Evolutionary conservation across 2,329 filamentous ascomycete species (phyloP).

Genomic region (Ophiosphaerella narmari): DNA sequence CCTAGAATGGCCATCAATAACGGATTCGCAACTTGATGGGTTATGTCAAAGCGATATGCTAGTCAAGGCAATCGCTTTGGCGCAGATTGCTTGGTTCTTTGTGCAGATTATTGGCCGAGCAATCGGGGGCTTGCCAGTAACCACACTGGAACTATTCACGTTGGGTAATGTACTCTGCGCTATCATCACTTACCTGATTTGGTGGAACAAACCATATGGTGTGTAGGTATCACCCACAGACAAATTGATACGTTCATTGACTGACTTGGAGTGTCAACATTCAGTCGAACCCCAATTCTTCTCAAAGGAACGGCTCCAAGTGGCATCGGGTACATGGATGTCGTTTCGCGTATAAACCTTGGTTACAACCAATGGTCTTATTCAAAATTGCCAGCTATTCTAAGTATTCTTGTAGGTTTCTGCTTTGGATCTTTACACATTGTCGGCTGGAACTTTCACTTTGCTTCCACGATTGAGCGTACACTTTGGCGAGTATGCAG

Average conservation of each 20-base stretch:
- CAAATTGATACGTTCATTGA: not conserved
- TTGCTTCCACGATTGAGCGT: conserved; percentile 5
- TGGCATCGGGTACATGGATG: no score
- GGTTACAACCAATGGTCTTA: no score
- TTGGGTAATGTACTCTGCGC: conserved; percentile 14
- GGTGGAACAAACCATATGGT: conserved; percentile 20
- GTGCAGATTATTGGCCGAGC: conserved; percentile 13
- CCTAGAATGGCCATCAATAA: not conserved
- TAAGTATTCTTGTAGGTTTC: not conserved
- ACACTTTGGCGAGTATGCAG: conserved; percentile 16
- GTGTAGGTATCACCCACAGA: conserved; percentile 4
- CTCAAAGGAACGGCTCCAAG: not conserved
- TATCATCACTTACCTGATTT: conserved; percentile 9
- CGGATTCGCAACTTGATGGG: conserved; percentile 9
- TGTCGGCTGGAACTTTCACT: conserved; percentile 13
- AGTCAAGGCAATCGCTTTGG: conserved; percentile 10
- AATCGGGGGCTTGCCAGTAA: conserved; percentile 6
- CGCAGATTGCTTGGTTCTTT: conserved; percentile 15
- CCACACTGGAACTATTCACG: conserved; percentile 22
- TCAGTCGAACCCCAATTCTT: not conserved
- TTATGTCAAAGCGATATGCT: conserved; percentile 13
- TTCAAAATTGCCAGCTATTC: not conserved
- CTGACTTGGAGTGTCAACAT: not conserved
- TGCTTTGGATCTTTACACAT: conserved; percentile 3
- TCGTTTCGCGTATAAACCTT: no score